Base-by-base conservation (phyloP, 2,329 filamentous ascomycete genomes). In the Davidsoniella eucalypti region DNA sequence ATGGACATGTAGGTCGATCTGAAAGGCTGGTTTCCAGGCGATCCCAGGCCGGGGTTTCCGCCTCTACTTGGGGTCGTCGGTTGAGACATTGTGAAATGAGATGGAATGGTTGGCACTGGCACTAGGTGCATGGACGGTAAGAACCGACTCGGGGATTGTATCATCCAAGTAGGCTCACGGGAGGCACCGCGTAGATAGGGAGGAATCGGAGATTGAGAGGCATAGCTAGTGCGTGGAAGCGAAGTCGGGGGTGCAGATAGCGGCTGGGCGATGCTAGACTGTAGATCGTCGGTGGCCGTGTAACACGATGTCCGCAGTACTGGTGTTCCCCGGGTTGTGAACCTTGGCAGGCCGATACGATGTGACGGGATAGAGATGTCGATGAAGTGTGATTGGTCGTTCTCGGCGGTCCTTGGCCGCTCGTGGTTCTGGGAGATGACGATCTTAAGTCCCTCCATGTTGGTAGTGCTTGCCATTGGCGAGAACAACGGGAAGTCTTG, bases 351-450 rank as follows among this genome's bases (percentile, higher is more conserved):
- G 10, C 87, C 88, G 52, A 95, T 69, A 56, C 81, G 80, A 71
- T 88, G 93, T 51, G 84, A 82, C 36, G 88, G 87, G 47, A 94
- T 94, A 18, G 79, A 72, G 41, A 90, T 74, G 57, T 87, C 76
- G 8, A 53, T 69, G 36, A 78, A 66, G 10, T 76, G 78, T 38
- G 69, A 64, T 39, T 61, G 60, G 16, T 63, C 4, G 78, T 82
- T 60, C 73, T 82, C 23, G 80, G 75, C 48, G 76, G 72, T 51
- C 14, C 42, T 49, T 18, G 52, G 52, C 18, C 52, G 33, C 12
- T 33, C 29, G 10, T 51, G 26, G 39, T 63, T 59, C 55, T 84
- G 75, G 47, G 87, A 82, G 58, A 93, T 90, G 54, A 90, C 73
- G 37, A 93, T 79, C 61, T 83, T 87, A 64, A 92, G 81, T 51